These are phyloP conservation scores for Carex parvula DNA, from an alignment of 176 grass and related monocot genomes.

Conservation along the genomic window DNA sequence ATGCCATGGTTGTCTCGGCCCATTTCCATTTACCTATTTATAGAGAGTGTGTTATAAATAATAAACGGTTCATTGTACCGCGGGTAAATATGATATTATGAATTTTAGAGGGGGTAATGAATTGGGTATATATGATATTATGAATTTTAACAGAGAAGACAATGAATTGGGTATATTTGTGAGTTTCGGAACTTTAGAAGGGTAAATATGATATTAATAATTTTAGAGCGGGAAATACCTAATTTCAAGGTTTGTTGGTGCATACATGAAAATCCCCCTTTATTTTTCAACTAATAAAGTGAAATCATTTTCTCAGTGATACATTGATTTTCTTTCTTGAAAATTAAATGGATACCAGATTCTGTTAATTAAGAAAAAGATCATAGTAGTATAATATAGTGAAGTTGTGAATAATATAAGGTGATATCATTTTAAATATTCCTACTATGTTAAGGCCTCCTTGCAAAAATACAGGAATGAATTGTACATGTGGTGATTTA, in stretches of 20 bases:
- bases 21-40: conserved; percentile 36
- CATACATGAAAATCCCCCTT: too few species aligned
- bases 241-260: too few species aligned
- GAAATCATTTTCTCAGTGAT: neutral
- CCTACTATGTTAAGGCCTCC: neutral
- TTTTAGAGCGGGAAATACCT: too few species aligned
- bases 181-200: too few species aligned
- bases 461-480: neutral
- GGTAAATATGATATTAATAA: too few species aligned
- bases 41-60: neutral
- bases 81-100: too few species aligned
- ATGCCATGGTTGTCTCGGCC: conserved; percentile 60
- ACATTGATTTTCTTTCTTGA: neutral
- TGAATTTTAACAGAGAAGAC: too few species aligned
- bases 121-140: too few species aligned
- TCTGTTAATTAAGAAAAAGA: neutral
- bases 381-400: neutral
- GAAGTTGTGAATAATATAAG: neutral
- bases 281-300: neutral
- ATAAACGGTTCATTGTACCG: neutral
- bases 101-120: too few species aligned
- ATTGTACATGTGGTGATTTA: neutral
- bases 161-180: too few species aligned
- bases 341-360: neutral
- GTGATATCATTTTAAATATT: neutral